These are phyloP conservation scores for Leptosphaerulina australis DNA, from an alignment of 2,329 filamentous ascomycete species.

Conservation along the genomic window DNA sequence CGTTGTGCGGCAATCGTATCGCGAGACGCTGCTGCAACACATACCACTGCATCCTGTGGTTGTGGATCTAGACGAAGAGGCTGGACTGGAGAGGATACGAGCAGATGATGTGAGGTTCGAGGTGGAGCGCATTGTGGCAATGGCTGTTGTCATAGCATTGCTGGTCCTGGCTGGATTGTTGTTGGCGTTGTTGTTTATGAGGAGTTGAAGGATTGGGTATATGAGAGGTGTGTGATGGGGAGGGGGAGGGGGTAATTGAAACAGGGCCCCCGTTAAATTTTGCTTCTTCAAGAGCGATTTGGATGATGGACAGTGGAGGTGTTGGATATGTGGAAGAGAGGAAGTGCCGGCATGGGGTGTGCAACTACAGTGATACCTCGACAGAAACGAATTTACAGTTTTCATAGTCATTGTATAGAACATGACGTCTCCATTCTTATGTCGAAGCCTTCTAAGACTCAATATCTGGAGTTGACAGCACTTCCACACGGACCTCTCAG, in stretches of 20 bases:
- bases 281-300: too few relatives aligned
- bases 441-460: too few relatives aligned
- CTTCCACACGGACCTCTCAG: too few relatives aligned
- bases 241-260: not conserved
- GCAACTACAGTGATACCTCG: conserved; percentile 5
- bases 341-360: not conserved
- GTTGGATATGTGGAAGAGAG: not conserved
- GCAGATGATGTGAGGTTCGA: conserved; percentile 30
- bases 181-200: conserved; percentile 11
- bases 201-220: not conserved
- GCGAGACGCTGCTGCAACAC: conserved; percentile 30
- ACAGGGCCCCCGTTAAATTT: too few relatives aligned
- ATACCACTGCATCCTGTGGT: conserved; percentile 15
- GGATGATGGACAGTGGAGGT: too few relatives aligned
- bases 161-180: conserved; percentile 23
- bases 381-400: not conserved
- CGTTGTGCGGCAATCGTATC: conserved; percentile 29
- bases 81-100: conserved; percentile 11
- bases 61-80: conserved; percentile 25
- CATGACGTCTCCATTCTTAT: not conserved
- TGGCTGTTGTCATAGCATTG: conserved; percentile 23
- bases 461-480: not conserved
- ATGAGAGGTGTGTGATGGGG: not conserved
- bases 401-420: not conserved
- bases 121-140: conserved; percentile 29